Conservation (phyloP, 2,329 filamentous ascomycete species). For the Phialocephala subalpina region DNA sequence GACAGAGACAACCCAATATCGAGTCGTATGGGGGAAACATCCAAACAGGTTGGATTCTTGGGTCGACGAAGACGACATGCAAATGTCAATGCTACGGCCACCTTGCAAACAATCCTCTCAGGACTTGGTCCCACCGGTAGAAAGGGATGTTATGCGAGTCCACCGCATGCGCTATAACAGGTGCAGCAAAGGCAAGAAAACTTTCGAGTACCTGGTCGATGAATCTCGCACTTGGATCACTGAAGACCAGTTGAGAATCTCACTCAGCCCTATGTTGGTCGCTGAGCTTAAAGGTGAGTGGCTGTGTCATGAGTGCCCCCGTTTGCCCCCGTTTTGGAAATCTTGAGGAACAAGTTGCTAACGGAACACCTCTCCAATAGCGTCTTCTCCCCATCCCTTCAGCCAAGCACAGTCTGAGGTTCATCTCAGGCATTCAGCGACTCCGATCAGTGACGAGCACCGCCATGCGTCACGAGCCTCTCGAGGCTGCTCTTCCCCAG, state of each 20-base stretch:
- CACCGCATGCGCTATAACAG: slow-evolving; percentile 25
- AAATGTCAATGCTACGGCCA: slow-evolving; percentile 31
- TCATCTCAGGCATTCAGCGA: slow-evolving; percentile 1
- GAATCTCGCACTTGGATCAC: slow-evolving; percentile 29
- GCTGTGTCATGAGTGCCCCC: no score
- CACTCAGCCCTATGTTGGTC: slow-evolving; percentile 32
- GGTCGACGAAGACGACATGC: slow-evolving; percentile 35
- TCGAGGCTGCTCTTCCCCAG: no score
- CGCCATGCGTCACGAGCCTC: no score
- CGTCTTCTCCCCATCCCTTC: background rate
- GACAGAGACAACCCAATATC: no score
- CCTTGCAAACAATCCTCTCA: slow-evolving; percentile 28
- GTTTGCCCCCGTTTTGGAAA: no score
- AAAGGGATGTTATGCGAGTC: slow-evolving; percentile 31
- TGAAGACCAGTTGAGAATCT: slow-evolving; percentile 37
- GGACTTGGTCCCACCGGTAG: slow-evolving; percentile 27
- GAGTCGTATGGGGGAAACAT: no score
- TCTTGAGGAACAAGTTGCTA: no score
- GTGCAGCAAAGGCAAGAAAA: slow-evolving; percentile 31
- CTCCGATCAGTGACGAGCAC: no score
- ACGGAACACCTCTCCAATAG: slow-evolving; percentile 5
- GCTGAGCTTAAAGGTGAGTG: no score
- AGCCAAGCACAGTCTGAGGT: slow-evolving; percentile 7
- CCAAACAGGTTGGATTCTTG: slow-evolving; percentile 32
- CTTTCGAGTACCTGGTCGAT: slow-evolving; percentile 36